A percentile compares a stretch with the other conserved stretches of the same genome.
Conservation (phyloP, 768 basidiomycete species). For the Lyophyllum decastes region DNA sequence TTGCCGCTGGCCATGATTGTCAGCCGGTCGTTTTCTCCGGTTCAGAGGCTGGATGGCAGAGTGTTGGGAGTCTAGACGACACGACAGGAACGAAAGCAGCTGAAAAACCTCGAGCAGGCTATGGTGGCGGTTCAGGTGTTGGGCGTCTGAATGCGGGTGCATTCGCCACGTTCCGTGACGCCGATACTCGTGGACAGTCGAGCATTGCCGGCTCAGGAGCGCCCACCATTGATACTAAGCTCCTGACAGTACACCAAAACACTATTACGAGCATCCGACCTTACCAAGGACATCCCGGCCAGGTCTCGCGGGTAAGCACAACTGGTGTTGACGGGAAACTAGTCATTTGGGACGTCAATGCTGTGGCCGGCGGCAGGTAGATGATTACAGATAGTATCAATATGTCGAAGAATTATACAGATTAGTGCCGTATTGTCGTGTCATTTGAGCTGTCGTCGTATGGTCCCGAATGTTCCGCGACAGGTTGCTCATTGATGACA, state of each 20-base stretch:
- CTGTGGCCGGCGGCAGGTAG: conserved; percentile 40
- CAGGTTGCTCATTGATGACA: conserved; percentile 80
- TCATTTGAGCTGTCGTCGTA: conserved; percentile 25
- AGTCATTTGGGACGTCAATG: conserved; percentile 85
- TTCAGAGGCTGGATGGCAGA: conserved; percentile 73
- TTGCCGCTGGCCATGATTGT: conserved; percentile 98
- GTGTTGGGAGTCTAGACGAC: conserved; percentile 84
- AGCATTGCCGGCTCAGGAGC: conserved; percentile 26
- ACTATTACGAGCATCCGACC: conserved; percentile 91
- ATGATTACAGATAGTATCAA: background rate
- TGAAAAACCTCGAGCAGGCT: conserved; percentile 43
- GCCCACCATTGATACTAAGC: conserved; percentile 61
- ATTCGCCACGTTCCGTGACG: conserved; percentile 91
- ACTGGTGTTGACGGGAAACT: conserved; percentile 92
- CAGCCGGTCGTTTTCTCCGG: conserved; percentile 90
- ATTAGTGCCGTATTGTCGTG: conserved; percentile 27
- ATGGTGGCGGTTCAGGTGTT: conserved; percentile 45
- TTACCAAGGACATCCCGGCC: conserved; percentile 60
- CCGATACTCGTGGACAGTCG: conserved; percentile 75
- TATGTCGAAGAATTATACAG: background rate
- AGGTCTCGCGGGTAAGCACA: conserved; percentile 80
- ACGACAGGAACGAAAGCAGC: conserved; percentile 49
- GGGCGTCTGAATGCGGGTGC: conserved; percentile 91
- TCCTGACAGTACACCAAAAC: conserved; percentile 95
- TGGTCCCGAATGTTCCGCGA: conserved; percentile 23